phyloP scores from a whole-genome alignment of 2,329 filamentous ascomycete species.

The Trichophyton schoenleinii region DNA sequence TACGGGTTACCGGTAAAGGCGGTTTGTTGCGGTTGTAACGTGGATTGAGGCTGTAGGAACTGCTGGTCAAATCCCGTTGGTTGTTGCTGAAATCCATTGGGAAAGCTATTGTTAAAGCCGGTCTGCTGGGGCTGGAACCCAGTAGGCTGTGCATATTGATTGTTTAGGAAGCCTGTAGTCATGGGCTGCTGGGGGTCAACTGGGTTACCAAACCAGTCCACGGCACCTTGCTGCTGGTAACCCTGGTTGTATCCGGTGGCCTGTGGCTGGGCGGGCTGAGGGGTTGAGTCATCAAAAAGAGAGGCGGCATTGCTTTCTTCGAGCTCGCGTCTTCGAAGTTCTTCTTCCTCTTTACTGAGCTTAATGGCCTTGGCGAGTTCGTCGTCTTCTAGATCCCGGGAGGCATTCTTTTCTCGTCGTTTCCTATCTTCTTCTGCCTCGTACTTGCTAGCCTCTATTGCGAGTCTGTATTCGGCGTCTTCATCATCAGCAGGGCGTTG shows the following conservation, averaged over 20 bases:
- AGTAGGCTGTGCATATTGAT: conserved; percentile 62
- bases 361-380: conserved; percentile 91
- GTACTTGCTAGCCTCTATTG: conserved; percentile 86
- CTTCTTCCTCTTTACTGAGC: conserved; percentile 87
- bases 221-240: conserved; percentile 90
- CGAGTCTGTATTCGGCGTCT: conserved; percentile 78
- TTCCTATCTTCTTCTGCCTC: conserved; percentile 81
- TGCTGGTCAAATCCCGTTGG: conserved; percentile 54
- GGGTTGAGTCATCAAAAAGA: conserved; percentile 69
- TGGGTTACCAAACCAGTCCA: conserved; percentile 95
- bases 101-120: conserved; percentile 57
- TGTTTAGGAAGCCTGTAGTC: conserved; percentile 54
- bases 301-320: conserved; percentile 74
- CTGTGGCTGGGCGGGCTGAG: conserved; percentile 54
- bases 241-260: conserved; percentile 89
- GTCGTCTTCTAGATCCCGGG: conserved; percentile 55
- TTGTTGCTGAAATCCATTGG: conserved; percentile 56
- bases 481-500: conserved; percentile 57
- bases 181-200: conserved; percentile 66
- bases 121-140: conserved; percentile 52
- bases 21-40: conserved; percentile 47
- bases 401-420: conserved; percentile 48
- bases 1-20: conserved; percentile 49
- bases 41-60: conserved; percentile 33
- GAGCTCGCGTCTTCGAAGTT: conserved; percentile 65